Base-by-base conservation (phyloP, 129 eudicot species). In the Tagetes patula region DNA sequence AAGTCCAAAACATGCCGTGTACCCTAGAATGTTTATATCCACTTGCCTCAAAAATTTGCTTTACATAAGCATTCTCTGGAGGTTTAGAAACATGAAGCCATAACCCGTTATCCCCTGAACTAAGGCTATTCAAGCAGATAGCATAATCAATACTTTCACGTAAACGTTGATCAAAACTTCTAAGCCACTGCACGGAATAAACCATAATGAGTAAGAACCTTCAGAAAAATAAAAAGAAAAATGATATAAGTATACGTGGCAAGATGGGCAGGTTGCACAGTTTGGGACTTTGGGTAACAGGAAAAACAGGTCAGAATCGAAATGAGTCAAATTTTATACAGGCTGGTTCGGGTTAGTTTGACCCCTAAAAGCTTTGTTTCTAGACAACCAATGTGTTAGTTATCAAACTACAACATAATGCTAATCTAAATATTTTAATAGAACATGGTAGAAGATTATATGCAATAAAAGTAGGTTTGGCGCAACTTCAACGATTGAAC, bases 81-180 rank as follows among this genome's bases (percentile, higher is more conserved):
- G 99, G 99, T 78, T 94, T 94, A 20, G 99, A 94, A 54, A 94
- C 97, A 82, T 94, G 99, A 74, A 94, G 41, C 86, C 85, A 88
- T 69, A 94, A 79, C 46, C 84, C 88, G 41, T 94, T 79, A 81
- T 75, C 83, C 61, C 61, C 55, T 49, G 97, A 88, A 33, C 97
- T 96, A 83, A 94, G 79, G 72, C 93, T 90, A 82, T 94, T 90
- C 65, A 90, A 79, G 83, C 97, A 94, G 74, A 94, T 90, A 49
- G 99, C 97, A 85, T 94, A 94, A 82, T 94, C 99, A 56, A 94
- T 90, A 81, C 85, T 88, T 72, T 94, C 99, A 60, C 91, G 91
- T 56, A 86, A 58, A 65, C 99, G 93, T 67, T 94, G 99, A 65
- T 94, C 98, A 70, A 94, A 87, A 80, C 96, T 86, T 59, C 87